Evolutionary conservation across 169 alveolate genomes (phyloP).

Genomic region (Miamiensis avidus): DNA sequence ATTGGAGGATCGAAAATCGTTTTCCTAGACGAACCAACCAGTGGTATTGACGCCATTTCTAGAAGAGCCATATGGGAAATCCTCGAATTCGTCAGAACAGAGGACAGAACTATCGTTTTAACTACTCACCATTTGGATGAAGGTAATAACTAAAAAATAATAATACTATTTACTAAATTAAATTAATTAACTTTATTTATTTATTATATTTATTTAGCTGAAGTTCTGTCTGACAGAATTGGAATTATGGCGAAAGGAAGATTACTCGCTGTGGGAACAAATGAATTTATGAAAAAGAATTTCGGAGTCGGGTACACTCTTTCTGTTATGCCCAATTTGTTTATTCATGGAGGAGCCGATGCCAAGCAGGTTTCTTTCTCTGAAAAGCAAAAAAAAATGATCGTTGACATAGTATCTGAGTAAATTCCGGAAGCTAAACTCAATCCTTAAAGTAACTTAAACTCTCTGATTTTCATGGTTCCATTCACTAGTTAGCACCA

Average conservation of each 20-base stretch:
- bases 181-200: too few relatives aligned
- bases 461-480: constrained; percentile 11
- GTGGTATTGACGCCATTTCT: constrained; percentile 85
- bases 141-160: too few relatives aligned
- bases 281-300: constrained; percentile 32
- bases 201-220: too few relatives aligned
- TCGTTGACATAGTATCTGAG: neutral
- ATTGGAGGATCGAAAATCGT: constrained; percentile 85
- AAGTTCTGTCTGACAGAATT: constrained; percentile 86
- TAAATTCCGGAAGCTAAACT: constrained; percentile 16
- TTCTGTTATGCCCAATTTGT: neutral
- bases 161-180: too few relatives aligned
- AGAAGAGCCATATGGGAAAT: constrained; percentile 81
- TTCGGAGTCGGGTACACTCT: constrained; percentile 49
- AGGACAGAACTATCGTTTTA: constrained; percentile 59
- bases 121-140: constrained; percentile 85
- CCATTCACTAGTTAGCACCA: constrained; percentile 10
- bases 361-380: too few relatives aligned
- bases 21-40: constrained; percentile 91
- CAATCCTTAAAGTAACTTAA: constrained; percentile 26
- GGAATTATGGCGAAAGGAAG: constrained; percentile 81
- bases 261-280: constrained; percentile 47
- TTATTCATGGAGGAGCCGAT: neutral
- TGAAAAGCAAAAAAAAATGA: constrained; percentile 28
- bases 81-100: constrained; percentile 67